Conservation (phyloP, 1,284 basidiomycete genomes). For the Malassezia brasiliensis region DNA sequence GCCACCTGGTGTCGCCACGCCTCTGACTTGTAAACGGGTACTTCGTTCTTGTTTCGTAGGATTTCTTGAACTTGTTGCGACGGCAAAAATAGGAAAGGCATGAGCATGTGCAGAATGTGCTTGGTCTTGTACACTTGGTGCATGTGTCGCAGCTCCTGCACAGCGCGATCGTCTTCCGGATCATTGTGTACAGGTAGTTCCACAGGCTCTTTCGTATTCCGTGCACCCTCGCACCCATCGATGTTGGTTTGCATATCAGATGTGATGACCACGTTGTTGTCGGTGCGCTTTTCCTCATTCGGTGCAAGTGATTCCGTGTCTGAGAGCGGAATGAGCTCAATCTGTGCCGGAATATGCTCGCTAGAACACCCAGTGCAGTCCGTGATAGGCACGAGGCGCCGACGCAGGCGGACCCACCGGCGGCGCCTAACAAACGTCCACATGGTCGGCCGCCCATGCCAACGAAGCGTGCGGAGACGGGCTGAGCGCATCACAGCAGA, state of each 20-base stretch:
- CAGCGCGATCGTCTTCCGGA: no score
- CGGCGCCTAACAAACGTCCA: conserved; percentile 41
- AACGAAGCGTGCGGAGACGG: conserved; percentile 28
- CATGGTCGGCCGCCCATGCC: conserved; percentile 30
- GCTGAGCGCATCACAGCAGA: conserved; percentile 40
- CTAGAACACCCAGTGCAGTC: background rate
- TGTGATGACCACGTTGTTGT: background rate
- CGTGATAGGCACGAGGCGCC: conserved; percentile 7
- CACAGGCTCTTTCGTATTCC: no score
- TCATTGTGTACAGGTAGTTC: no score
- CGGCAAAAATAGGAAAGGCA: conserved; percentile 12
- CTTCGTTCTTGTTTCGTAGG: background rate
- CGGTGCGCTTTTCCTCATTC: background rate
- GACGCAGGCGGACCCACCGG: conserved; percentile 42
- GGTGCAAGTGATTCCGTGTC: background rate
- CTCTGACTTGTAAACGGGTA: conserved; percentile 3
- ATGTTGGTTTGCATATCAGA: no score
- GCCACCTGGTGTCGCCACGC: conserved; percentile 7
- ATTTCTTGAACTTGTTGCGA: background rate
- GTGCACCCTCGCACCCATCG: no score
- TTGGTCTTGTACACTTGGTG: conserved; percentile 1
- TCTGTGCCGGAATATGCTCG: background rate
- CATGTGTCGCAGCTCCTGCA: background rate
- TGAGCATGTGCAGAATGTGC: conserved; percentile 4
- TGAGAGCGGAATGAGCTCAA: background rate